Evolutionary conservation across 148 eudicot genomes (phyloP).

Genomic region (Linanthus parryae): DNA sequence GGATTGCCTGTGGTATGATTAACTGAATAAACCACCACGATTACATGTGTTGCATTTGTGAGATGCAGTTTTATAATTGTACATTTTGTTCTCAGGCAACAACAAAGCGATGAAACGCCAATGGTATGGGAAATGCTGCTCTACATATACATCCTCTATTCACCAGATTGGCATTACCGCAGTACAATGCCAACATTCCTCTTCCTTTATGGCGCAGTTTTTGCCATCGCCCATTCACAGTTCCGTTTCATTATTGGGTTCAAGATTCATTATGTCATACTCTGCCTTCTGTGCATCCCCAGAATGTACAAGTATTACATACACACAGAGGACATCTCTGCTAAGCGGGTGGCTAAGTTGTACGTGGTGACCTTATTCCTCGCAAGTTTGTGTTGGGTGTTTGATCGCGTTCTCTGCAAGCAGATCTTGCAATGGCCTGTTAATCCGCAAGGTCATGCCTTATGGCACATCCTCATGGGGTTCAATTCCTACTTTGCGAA

Average conservation of each 20-base stretch:
- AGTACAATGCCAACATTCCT: conserved; percentile 93
- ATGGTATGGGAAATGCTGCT: conserved; percentile 99
- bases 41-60: too few relatives aligned
- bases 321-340: conserved; percentile 46
- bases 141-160: conserved; percentile 85
- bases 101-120: conserved; percentile 91
- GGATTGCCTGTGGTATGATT: background rate
- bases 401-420: conserved; percentile 64
- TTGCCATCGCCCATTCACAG: conserved; percentile 68
- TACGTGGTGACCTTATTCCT: conserved; percentile 44
- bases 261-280: conserved; percentile 58
- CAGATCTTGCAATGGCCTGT: conserved; percentile 50
- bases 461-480: conserved; percentile 87
- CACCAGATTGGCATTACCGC: conserved; percentile 95
- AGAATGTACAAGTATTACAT: conserved; percentile 94
- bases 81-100: conserved; percentile 53
- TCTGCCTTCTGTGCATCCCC: conserved; percentile 95
- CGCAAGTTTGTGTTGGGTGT: conserved; percentile 68
- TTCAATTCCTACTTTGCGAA: conserved; percentile 86
- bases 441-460: conserved; percentile 92
- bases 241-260: conserved; percentile 54
- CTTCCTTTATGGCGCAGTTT: conserved; percentile 74
- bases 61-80: background rate
- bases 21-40: too few relatives aligned
- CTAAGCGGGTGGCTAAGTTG: conserved; percentile 70